Base-by-base conservation (phyloP, 202 grass and related monocot genomes). In the Brachypodium distachyon region DNA sequence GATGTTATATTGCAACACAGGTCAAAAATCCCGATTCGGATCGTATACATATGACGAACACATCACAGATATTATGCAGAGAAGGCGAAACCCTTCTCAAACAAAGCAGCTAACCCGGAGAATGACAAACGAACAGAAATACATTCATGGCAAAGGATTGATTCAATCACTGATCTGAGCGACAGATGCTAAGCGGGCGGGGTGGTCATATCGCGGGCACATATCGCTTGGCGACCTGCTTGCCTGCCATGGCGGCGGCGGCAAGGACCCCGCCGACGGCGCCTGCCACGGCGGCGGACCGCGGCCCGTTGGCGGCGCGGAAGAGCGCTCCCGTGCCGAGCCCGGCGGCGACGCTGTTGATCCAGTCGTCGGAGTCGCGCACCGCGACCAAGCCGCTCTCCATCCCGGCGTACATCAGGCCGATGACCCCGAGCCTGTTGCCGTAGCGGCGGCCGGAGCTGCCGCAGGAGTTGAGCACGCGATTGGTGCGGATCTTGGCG, bases 321-420 rank as follows among this genome's bases (percentile, higher is more conserved):
- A 93, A 93, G 48, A 93, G 49, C 40, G 78, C 88, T 3, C 94
- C 94, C 1, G 90, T 91, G 63, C 90, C 94, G 11, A 97, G 88
- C 50, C 94, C 94, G 4, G 94, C 91, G 18, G 79, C 79, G n/a
- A 94, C 87, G 81, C 84, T 97, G 77, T 97, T 97, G 78, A 97
- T 76, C 94, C 94, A 97, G 48, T 97, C 91, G 83, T 97, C 94
- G 23, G 64, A 86, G 72, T 94, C 84, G 53, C 91, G 90, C 25
- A 61, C 62, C 2, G 87, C 86, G 32, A 92, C 86, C 94, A 97
- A 88, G 83, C 81, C 76, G 62, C 94, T 97, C 82, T 97, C 94
- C 38, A 97, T 77, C 41, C 94, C 94, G 28, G 94, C 88, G 85
- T 94, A 97, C 82, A 94, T 86, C 64, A 97, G 83, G 8, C 91